Conservation (phyloP, 352 stramenopile genomes). For the Phytophthora fragariae region DNA sequence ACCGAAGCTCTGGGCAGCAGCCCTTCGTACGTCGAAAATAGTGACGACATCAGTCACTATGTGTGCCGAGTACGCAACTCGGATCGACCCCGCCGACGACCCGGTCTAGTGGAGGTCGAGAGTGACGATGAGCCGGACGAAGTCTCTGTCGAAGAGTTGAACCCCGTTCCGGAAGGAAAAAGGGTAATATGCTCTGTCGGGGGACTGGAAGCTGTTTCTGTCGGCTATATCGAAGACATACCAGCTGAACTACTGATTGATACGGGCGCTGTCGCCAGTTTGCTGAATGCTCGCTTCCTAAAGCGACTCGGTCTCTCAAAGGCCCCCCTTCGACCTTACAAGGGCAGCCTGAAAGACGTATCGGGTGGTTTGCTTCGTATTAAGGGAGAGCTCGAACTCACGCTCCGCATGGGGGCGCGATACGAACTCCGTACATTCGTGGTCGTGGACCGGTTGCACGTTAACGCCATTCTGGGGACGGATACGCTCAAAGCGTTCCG, state of each 20-base stretch:
- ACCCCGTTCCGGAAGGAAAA: too few species aligned
- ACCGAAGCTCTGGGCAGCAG: too few species aligned
- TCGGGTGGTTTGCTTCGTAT: neutral
- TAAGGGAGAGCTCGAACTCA: neutral
- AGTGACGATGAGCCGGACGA: too few species aligned
- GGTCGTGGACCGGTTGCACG: neutral
- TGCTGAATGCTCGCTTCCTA: neutral
- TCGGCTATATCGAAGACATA: neutral
- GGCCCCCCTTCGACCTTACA: neutral
- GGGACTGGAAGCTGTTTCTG: neutral
- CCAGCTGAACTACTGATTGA: neutral
- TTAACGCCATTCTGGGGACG: neutral
- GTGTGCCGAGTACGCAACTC: too few species aligned
- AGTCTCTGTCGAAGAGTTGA: too few species aligned
- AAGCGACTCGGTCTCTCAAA: neutral
- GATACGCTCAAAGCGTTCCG: too few species aligned
- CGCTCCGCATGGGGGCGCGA: neutral
- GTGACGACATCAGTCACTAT: too few species aligned
- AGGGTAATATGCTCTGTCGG: too few species aligned
- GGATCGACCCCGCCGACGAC: too few species aligned
- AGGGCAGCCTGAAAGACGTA: neutral
- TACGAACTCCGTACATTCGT: neutral
- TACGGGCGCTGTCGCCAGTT: neutral
- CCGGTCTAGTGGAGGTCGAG: too few species aligned
- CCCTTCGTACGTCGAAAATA: too few species aligned